phyloP scores from a whole-genome alignment of 1,284 basidiomycete species.

The Tetrapyrgos nigripes region DNA sequence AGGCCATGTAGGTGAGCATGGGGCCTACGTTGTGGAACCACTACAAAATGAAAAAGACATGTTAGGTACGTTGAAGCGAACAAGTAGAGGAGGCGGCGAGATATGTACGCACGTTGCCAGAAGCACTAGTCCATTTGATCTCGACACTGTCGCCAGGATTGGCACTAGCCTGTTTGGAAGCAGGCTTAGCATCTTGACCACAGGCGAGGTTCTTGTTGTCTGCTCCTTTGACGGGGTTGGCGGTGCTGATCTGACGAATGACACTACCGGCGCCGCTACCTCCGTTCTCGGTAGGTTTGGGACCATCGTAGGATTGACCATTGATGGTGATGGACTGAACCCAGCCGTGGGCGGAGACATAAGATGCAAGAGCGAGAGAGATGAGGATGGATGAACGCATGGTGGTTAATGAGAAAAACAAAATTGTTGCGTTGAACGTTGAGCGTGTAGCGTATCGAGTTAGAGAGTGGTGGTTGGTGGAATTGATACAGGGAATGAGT shows the following conservation, averaged over 20 bases:
- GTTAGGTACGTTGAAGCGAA: neutral
- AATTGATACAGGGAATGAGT: too few species aligned
- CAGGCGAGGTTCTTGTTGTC: slow-evolving; percentile 53
- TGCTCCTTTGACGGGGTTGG: slow-evolving; percentile 55
- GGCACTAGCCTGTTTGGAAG: slow-evolving; percentile 50
- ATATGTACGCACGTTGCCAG: too few species aligned
- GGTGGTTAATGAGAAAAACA: too few species aligned
- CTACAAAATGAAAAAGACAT: slow-evolving; percentile 36
- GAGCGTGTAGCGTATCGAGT: too few species aligned
- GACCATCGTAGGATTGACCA: slow-evolving; percentile 49
- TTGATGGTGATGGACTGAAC: slow-evolving; percentile 49
- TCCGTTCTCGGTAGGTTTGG: slow-evolving; percentile 27
- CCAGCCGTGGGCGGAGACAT: slow-evolving; percentile 51
- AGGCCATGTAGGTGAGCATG: slow-evolving; percentile 74
- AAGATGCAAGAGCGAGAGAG: slow-evolving; percentile 4
- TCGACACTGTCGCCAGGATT: slow-evolving; percentile 56
- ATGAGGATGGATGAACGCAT: slow-evolving; percentile 23
- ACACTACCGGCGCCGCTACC: slow-evolving; percentile 35
- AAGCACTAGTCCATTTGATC: slow-evolving; percentile 50
- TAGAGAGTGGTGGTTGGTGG: too few species aligned
- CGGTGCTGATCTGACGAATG: slow-evolving; percentile 53
- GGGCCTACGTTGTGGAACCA: slow-evolving; percentile 80
- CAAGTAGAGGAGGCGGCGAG: neutral
- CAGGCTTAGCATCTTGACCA: slow-evolving; percentile 53
- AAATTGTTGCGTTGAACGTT: too few species aligned